Evolutionary conservation across 2,329 filamentous ascomycete species (phyloP), one percentile per base, ranked within the genome.

Genomic region (Fusarium torreyae): DNA sequence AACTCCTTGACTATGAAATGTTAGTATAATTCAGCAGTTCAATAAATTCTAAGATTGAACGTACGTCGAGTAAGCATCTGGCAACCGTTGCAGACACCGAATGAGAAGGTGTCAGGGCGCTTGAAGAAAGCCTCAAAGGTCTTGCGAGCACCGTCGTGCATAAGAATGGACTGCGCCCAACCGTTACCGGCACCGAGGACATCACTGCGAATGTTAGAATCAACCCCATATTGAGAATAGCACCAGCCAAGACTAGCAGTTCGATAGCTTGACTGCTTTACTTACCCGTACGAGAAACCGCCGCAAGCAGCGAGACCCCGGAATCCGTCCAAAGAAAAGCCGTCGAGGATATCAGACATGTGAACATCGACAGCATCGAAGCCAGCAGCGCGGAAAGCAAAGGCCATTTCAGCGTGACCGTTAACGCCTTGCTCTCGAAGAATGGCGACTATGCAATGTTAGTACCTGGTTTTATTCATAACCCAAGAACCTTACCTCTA

Each of bases 71-170:
- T 92, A 40, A 98, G 84, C 89, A 98, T 97, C 81, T 99, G 96
- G 78, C 96, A 98, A 51, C 96, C 96, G 78, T 99, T 99, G 87
- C 96, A 98, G 34, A 98, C 94, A 73, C 96, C 96, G 1, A 99
- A 87, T 0, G 94, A 86, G 80, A 99, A 98, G 0, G 96, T 98
- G 77, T 98, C 94, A 6, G 90, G 88, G 31, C 96, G 89, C 70
- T 90, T 87, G 83, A 98, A 98, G 87, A 98, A 98, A 49, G 84
- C 81, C 74, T 91, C 84, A 82, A 98, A 98, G 72, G 95, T 92
- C 59, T 86, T 85, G 42, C 94, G 89, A 3, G 87, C 86, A 42
- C 91, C 91, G 59, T 91, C 87, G 81, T 98, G 94, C 79, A 97
- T 88, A 18, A 98, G 87, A 39, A 98, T 94, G 3, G 92, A 95